Evolutionary conservation across 768 basidiomycete species (phyloP), one percentile per base, ranked within the genome.

Genomic region (Pleurotus eryngii): DNA sequence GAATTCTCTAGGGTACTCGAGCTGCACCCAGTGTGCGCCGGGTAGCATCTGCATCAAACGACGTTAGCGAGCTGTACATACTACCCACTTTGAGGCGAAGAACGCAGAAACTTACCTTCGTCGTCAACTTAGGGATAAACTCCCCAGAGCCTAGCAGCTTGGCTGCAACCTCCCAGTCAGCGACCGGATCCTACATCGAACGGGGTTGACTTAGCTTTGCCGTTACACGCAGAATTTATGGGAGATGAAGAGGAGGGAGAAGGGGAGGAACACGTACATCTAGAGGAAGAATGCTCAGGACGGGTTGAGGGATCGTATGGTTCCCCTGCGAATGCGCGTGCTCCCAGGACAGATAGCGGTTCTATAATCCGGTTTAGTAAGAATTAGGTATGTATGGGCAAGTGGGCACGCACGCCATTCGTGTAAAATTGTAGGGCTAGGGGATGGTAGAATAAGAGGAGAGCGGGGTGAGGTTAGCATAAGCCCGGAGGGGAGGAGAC

Each of bases 401-500:
- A 18, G 9, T 18, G 14, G 14, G 9, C 37, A 20, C 17, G 18
- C 37, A 58, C 86, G 57, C 80, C 75, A 14, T 73, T 69, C 2
- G 81, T 80, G 65, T 90, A 90, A 60, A 88, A 89, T 60, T 86
- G 77, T 6, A 90, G 65, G 15, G 84, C 88, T 90, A 57, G 5
- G 22, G 38, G 42, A 12, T 39, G 4, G 48, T 12, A 27, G 18
- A 49, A 51, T 24, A 54, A 22, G 22, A 5, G 27, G 27, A n/a
- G n/a, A 24, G 17, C 30, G 11, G 30, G 11, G 30, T 30, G 30
- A 30, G 30, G 30, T 30, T 30, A 8, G 7, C 30, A 30, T 30
- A 8, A 30, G 30, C 30, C 11, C 30, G 11, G 17, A 47, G 6
- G 9, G 39, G 24, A 8, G 20, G 27, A n/a, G 11, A 72, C 85